These are phyloP conservation scores for Cyphellophora europaea DNA, from an alignment of 2,329 filamentous ascomycete species.

Conservation along the genomic window DNA sequence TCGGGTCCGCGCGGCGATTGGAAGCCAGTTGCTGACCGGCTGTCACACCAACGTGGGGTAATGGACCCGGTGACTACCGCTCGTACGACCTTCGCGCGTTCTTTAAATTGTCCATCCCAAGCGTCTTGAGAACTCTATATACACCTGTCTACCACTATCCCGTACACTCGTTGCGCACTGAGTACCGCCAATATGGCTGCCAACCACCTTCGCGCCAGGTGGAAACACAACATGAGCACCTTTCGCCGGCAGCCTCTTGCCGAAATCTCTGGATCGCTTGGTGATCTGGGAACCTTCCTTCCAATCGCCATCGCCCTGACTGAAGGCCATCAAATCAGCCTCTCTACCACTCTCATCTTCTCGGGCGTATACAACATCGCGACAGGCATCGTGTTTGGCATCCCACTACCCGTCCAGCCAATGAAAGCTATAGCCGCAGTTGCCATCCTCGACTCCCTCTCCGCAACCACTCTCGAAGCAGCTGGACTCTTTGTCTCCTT, in stretches of 20 bases:
- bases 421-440: conserved; percentile 87
- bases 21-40: no score
- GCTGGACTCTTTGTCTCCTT: conserved; percentile 71
- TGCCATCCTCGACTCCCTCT: conserved; percentile 63
- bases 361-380: conserved; percentile 79
- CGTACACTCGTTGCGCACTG: no score
- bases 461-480: conserved; percentile 63
- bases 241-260: conserved; percentile 49
- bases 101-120: no score
- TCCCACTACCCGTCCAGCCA: conserved; percentile 84
- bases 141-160: no score
- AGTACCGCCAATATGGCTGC: no score
- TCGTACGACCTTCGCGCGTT: no score
- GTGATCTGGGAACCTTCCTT: conserved; percentile 81
- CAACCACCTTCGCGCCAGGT: conserved; percentile 23
- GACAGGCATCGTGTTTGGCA: conserved; percentile 73
- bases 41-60: no score
- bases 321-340: conserved; percentile 65
- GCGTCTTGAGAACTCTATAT: no score
- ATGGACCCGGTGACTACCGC: no score
- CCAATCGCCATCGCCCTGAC: conserved; percentile 83
- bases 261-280: conserved; percentile 81
- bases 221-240: conserved; percentile 45
- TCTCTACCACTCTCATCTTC: conserved; percentile 75
- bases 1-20: no score